Percentiles rank a stretch among this genome's conserved stretches.
phyloP scores from a whole-genome alignment of 1,284 basidiomycete species.

The Puccinia triticina region DNA sequence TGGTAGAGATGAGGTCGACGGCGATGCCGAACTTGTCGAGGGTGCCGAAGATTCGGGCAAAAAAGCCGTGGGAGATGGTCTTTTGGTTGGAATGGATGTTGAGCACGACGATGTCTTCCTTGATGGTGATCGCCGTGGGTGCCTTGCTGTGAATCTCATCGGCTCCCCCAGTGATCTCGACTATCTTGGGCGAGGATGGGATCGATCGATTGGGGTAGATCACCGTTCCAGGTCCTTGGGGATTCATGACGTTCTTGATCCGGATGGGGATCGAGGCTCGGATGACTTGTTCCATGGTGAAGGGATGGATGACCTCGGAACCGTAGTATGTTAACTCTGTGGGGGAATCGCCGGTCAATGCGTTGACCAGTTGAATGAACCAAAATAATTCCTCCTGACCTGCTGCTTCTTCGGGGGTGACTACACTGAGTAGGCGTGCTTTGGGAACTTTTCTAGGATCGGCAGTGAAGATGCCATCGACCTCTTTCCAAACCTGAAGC shows the following conservation, averaged over 20 bases:
- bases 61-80: slow-evolving; percentile 94
- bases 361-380: background rate
- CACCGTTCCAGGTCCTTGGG: slow-evolving; percentile 82
- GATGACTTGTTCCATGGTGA: slow-evolving; percentile 99
- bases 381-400: slow-evolving; percentile 8
- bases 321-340: slow-evolving; percentile 94
- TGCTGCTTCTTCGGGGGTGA: slow-evolving; percentile 96
- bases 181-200: slow-evolving; percentile 55
- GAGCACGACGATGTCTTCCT: slow-evolving; percentile 87
- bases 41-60: slow-evolving; percentile 89
- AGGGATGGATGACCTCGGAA: slow-evolving; percentile 96
- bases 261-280: slow-evolving; percentile 88
- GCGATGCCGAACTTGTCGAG: slow-evolving; percentile 90
- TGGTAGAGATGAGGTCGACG: slow-evolving; percentile 95
- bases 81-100: slow-evolving; percentile 96
- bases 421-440: slow-evolving; percentile 87
- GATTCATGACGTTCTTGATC: slow-evolving; percentile 98
- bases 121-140: slow-evolving; percentile 97
- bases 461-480: slow-evolving; percentile 99
- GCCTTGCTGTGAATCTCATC: slow-evolving; percentile 64
- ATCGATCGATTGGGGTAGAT: slow-evolving; percentile 74
- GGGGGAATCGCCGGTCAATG: background rate
- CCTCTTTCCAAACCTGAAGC: slow-evolving; percentile 99
- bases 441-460: slow-evolving; percentile 93
- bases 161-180: slow-evolving; percentile 19